phyloP scores from a whole-genome alignment of 176 grass and related monocot species.

The Alopecurus myosuroides region DNA sequence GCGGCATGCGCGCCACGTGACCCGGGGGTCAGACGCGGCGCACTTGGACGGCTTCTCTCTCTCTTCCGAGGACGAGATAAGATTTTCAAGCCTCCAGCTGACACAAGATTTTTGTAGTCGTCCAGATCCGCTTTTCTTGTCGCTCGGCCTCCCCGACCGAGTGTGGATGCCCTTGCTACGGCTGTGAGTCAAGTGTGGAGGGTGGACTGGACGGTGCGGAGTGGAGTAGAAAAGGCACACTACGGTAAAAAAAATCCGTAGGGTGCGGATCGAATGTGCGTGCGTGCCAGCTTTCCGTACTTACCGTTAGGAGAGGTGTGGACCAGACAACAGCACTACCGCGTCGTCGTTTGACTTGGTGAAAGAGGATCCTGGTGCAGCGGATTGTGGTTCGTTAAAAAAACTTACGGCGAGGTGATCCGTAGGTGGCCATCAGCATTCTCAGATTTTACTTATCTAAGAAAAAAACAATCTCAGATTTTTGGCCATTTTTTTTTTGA shows the following conservation, averaged over 20 bases:
- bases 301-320: not conserved
- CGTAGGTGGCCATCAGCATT: too few species aligned
- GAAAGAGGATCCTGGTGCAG: not conserved
- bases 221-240: not conserved
- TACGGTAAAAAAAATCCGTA: not conserved
- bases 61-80: not conserved
- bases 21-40: not conserved
- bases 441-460: too few species aligned
- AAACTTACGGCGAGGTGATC: not conserved
- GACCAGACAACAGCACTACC: not conserved
- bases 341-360: not conserved
- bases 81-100: not conserved
- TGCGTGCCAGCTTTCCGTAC: not conserved
- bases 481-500: too few species aligned
- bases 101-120: not conserved
- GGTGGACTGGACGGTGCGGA: not conserved
- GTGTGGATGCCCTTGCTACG: not conserved
- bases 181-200: not conserved
- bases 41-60: not conserved
- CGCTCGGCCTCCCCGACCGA: not conserved
- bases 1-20: constrained; percentile 30
- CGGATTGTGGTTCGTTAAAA: not conserved
- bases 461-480: too few species aligned
- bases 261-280: not conserved
- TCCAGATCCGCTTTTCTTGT: not conserved